These are phyloP conservation scores for Spathaspora jeffriesii DNA, from an alignment of 1,139 yeast species.

Conservation along the genomic window DNA sequence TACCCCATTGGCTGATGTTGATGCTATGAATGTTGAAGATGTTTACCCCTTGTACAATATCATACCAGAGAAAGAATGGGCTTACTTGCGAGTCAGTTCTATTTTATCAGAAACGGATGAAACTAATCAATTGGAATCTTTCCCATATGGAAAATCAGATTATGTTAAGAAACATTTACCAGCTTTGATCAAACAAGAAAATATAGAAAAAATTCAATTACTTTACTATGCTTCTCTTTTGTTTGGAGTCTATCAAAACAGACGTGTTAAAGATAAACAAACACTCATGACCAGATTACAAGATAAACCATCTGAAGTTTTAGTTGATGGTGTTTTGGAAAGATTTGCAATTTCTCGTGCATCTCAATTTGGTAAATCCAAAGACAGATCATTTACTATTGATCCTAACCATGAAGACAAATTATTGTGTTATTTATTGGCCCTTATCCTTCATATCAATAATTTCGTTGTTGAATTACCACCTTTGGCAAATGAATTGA, in stretches of 20 bases:
- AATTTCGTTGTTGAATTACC: conserved; percentile 73
- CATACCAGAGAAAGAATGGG: conserved; percentile 68
- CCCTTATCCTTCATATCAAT: conserved; percentile 73
- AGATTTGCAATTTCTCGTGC: conserved; percentile 70
- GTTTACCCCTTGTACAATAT: conserved; percentile 74
- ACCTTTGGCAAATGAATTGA: conserved; percentile 84
- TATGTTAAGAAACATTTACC: conserved; percentile 54
- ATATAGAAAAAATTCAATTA: conserved; percentile 62
- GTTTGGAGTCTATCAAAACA: conserved; percentile 75
- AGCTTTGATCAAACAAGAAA: conserved; percentile 40
- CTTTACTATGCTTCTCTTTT: conserved; percentile 79
- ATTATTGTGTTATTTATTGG: conserved; percentile 75
- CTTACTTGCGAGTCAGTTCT: conserved; percentile 60
- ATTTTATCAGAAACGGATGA: conserved; percentile 51
- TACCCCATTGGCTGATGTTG: conserved; percentile 74
- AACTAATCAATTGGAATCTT: conserved; percentile 49
- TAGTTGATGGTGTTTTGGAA: conserved; percentile 72
- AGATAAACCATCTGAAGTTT: conserved; percentile 66
- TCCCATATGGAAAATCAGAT: conserved; percentile 63
- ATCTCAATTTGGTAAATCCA: conserved; percentile 69
- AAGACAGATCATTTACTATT: conserved; percentile 69
- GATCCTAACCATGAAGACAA: conserved; percentile 91
- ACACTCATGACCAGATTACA: conserved; percentile 59
- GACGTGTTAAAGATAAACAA: conserved; percentile 63
- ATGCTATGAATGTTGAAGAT: conserved; percentile 80